phyloP scores from a whole-genome alignment of 257 asterid species.

The Solanum infundibuliforme region DNA sequence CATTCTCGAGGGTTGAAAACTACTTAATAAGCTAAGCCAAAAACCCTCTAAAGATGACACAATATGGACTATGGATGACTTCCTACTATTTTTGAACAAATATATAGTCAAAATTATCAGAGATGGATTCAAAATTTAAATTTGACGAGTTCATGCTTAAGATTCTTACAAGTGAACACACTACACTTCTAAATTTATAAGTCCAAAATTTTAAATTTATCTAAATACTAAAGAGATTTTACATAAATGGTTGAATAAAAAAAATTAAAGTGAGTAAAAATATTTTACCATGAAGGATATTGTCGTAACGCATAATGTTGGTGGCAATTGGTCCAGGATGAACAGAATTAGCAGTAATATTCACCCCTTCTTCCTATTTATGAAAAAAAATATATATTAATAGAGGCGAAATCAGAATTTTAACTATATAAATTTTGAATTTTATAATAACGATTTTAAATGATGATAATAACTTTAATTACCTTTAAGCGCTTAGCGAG shows the following conservation, averaged over 20 bases:
- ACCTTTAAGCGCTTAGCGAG: conserved; percentile 62
- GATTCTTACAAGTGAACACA: background rate
- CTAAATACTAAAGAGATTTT: background rate
- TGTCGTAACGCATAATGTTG: conserved; percentile 48
- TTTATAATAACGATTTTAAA: background rate
- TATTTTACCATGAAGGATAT: conserved; percentile 31
- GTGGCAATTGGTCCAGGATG: conserved; percentile 84
- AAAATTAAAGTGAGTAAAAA: background rate
- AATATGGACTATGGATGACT: no score
- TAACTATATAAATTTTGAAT: background rate
- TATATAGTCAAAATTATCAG: background rate
- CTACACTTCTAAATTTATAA: background rate
- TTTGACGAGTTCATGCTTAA: background rate
- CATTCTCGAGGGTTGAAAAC: no score
- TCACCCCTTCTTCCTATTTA: conserved; percentile 60
- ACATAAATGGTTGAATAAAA: background rate
- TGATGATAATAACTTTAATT: background rate
- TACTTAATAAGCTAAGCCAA: no score
- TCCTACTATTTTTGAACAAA: background rate
- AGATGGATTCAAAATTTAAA: background rate
- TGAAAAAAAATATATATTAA: background rate
- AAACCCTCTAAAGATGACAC: background rate
- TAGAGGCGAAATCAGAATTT: background rate
- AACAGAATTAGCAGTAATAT: conserved; percentile 68
- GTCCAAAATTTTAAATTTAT: background rate